phyloP scores from a whole-genome alignment of 2,329 filamentous ascomycete species.

The Arthrobotrys sinensis region DNA sequence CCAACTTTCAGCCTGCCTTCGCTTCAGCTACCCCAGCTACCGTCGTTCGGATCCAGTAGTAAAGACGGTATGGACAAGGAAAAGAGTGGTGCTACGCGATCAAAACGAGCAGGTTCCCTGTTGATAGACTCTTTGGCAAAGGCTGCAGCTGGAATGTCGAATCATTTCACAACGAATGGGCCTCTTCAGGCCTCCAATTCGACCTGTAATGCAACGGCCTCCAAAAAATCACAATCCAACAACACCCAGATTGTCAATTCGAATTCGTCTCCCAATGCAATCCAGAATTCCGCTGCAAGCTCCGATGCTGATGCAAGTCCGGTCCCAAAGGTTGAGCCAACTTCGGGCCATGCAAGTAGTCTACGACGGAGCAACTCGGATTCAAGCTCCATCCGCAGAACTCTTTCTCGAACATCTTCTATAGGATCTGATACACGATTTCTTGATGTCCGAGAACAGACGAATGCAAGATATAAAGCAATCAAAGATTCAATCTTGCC shows the following conservation, averaged over 20 bases:
- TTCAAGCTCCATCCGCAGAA: constrained; percentile 48
- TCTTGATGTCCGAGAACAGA: constrained; percentile 83
- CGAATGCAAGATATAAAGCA: constrained; percentile 90
- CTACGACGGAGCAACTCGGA: constrained; percentile 45
- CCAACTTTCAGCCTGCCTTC: constrained; percentile 60
- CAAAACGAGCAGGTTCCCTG: constrained; percentile 46
- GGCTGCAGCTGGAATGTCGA: constrained; percentile 50
- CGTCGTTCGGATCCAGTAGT: constrained; percentile 47
- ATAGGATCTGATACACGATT: constrained; percentile 87
- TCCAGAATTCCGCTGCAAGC: not conserved
- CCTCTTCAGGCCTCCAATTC: constrained; percentile 1
- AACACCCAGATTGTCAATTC: not conserved
- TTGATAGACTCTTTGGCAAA: constrained; percentile 56
- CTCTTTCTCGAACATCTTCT: constrained; percentile 83
- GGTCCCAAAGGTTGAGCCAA: not conserved
- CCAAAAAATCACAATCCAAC: constrained; percentile 15
- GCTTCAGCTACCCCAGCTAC: constrained; percentile 55
- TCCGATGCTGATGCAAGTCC: not conserved
- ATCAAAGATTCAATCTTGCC: constrained; percentile 76
- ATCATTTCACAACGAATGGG: constrained; percentile 35
- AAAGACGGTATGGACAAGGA: constrained; percentile 50
- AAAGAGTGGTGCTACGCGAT: constrained; percentile 25
- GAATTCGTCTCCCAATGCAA: not conserved
- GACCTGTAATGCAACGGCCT: not conserved
- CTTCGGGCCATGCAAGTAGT: not conserved